phyloP scores from a whole-genome alignment of 2,329 filamentous ascomycete genomes.

The Fusarium multiceps region DNA sequence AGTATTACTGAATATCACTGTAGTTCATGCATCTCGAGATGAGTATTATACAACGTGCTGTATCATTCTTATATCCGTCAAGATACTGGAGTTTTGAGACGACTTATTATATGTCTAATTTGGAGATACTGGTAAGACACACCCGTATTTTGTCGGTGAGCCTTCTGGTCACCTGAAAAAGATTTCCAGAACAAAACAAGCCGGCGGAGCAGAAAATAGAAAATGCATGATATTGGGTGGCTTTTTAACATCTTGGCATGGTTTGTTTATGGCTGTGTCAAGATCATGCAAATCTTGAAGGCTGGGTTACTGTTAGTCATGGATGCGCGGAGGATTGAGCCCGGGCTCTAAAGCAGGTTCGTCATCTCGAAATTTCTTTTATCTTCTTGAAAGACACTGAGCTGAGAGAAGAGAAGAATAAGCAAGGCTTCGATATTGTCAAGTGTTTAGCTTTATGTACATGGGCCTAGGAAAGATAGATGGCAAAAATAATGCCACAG shows the following conservation, averaged over 20 bases:
- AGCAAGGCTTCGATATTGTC: neutral
- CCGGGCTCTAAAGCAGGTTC: neutral
- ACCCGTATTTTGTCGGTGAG: constrained; percentile 32
- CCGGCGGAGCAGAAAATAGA: constrained; percentile 20
- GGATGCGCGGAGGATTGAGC: constrained; percentile 13
- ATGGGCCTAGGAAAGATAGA: neutral
- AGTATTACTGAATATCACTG: neutral
- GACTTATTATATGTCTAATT: neutral
- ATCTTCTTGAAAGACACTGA: constrained; percentile 2
- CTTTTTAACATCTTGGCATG: constrained; percentile 28
- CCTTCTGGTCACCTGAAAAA: constrained; percentile 4
- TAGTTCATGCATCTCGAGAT: neutral
- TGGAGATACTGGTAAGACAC: neutral
- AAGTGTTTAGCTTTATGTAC: neutral
- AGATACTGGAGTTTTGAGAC: neutral
- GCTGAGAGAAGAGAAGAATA: neutral
- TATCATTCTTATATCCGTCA: neutral
- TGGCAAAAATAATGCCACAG: constrained; percentile 9
- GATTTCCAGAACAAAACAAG: constrained; percentile 6
- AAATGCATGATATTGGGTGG: constrained; percentile 33
- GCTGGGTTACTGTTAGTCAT: constrained; percentile 40
- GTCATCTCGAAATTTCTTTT: constrained; percentile 15
- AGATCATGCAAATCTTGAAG: constrained; percentile 43
- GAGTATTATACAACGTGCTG: too few relatives aligned
- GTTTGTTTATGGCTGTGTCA: constrained; percentile 43